Conservation (phyloP, 192 early-diverging fungal species). For the Polychytrium aggregatum region DNA sequence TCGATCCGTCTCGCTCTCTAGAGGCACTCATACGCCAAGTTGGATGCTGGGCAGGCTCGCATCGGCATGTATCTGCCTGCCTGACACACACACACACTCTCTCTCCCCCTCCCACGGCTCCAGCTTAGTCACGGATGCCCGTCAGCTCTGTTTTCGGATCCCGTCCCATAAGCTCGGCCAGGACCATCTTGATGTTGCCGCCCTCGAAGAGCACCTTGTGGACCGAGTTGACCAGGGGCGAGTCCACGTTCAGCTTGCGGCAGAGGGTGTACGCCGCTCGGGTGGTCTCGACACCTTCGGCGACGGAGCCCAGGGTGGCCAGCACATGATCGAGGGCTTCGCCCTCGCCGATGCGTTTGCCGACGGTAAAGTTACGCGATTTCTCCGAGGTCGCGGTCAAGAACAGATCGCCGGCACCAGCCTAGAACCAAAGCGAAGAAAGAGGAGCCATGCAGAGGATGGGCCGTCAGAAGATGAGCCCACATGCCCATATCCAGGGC, state of each 20-base stretch:
- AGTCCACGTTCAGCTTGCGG: slow-evolving; percentile 25
- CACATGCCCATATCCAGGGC: too few relatives aligned
- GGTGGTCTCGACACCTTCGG: slow-evolving; percentile 39
- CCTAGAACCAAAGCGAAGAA: too few relatives aligned
- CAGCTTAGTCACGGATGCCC: too few relatives aligned
- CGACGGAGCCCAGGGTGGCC: slow-evolving; percentile 30
- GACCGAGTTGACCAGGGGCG: slow-evolving; percentile 26
- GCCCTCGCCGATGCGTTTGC: slow-evolving; percentile 33
- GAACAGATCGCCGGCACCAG: slow-evolving; percentile 35
- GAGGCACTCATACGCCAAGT: too few relatives aligned
- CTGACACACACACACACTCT: too few relatives aligned
- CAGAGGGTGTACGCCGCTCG: slow-evolving; percentile 31
- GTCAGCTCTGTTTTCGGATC: slow-evolving; percentile 27
- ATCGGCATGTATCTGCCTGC: too few relatives aligned
- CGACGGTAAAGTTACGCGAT: slow-evolving; percentile 41
- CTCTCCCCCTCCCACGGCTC: too few relatives aligned
- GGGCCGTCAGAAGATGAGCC: too few relatives aligned
- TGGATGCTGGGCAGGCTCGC: too few relatives aligned
- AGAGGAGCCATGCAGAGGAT: too few relatives aligned
- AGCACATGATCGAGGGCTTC: slow-evolving; percentile 32
- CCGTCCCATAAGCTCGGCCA: slow-evolving; percentile 20
- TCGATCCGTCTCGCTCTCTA: too few relatives aligned
- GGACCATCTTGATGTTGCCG: slow-evolving; percentile 14
- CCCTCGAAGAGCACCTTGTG: slow-evolving; percentile 26
- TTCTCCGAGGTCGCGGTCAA: slow-evolving; percentile 36